phyloP scores from a whole-genome alignment of 352 stramenopile species.

The Pythium sp. region DNA sequence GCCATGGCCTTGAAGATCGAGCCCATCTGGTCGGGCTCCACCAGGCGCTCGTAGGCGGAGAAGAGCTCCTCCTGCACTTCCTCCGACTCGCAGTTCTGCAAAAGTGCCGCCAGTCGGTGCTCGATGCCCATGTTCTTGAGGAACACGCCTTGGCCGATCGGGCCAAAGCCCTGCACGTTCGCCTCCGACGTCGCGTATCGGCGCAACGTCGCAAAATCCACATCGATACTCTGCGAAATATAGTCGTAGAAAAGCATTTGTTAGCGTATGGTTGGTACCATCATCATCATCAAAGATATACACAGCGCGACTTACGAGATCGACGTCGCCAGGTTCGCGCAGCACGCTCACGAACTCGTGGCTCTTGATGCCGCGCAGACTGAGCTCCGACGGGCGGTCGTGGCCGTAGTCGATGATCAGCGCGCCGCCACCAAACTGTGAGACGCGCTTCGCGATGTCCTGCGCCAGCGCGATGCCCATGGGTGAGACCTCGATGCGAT shows the following conservation, averaged over 20 bases:
- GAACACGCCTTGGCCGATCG: constrained; percentile 91
- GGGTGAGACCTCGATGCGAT: constrained; percentile 94
- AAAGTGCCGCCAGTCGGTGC: constrained; percentile 86
- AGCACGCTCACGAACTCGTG: constrained; percentile 94
- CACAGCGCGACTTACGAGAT: constrained; percentile 63
- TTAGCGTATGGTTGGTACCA: neutral
- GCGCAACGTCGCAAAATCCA: constrained; percentile 85
- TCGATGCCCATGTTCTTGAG: constrained; percentile 95
- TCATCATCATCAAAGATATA: constrained; percentile 25
- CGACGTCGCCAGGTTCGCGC: constrained; percentile 89
- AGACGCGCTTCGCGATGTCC: constrained; percentile 89
- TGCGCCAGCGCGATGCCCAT: constrained; percentile 90
- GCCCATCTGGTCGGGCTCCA: constrained; percentile 92
- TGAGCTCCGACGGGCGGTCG: constrained; percentile 87
- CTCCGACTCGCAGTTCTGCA: constrained; percentile 82
- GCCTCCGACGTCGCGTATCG: constrained; percentile 56
- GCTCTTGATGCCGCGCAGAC: constrained; percentile 92
- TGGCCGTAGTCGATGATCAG: constrained; percentile 96
- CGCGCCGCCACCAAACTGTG: constrained; percentile 78
- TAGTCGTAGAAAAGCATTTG: neutral
- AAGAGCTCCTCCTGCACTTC: constrained; percentile 90
- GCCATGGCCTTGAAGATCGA: constrained; percentile 94
- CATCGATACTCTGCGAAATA: constrained; percentile 62
- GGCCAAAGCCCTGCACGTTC: constrained; percentile 78
- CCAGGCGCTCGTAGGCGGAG: constrained; percentile 90